Evolutionary conservation across 176 grass and related monocot species (phyloP).

Genomic region (Ensete ventricosum): DNA sequence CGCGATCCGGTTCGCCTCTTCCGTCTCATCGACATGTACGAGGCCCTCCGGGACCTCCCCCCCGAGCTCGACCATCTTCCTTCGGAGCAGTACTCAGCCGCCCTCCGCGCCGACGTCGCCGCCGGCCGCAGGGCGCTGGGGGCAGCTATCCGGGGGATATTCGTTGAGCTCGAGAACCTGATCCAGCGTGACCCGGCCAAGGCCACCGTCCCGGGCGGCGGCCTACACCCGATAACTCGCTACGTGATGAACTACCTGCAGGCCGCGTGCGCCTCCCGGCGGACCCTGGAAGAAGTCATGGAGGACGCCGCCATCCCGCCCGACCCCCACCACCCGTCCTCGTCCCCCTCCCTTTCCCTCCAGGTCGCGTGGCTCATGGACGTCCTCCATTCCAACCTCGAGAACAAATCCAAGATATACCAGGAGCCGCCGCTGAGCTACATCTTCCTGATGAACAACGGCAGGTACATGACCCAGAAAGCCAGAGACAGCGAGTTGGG

Average conservation of each 20-base stretch:
- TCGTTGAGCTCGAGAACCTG: constrained; percentile 37
- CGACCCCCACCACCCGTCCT: constrained; percentile 31
- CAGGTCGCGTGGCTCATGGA: constrained; percentile 99
- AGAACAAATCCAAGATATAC: constrained; percentile 85
- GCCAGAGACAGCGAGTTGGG: constrained; percentile 75
- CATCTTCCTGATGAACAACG: constrained; percentile 92
- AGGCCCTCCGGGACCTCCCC: constrained; percentile 27
- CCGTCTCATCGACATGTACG: constrained; percentile 45
- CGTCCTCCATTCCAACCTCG: constrained; percentile 81
- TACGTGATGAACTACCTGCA: constrained; percentile 56
- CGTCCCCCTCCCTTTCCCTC: constrained; percentile 58
- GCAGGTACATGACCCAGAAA: constrained; percentile 85
- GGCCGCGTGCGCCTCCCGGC: constrained; percentile 30
- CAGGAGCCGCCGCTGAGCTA: constrained; percentile 55
- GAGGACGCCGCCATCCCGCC: constrained; percentile 7
- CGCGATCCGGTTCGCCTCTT: constrained; percentile 37
- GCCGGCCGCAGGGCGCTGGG: constrained; percentile 23
- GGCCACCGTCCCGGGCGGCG: constrained; percentile 27
- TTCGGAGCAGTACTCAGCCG: constrained; percentile 1
- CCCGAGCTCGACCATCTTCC: constrained; percentile 26
- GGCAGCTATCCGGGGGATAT: constrained; percentile 34
- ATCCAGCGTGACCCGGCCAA: constrained; percentile 27
- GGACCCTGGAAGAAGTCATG: constrained; percentile 42
- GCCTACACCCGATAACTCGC: constrained; percentile 42
- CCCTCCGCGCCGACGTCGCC: constrained; percentile 24